Evolutionary conservation across 306 rosid species (phyloP), one percentile per base, ranked within the genome.

Genomic region (Gynostemma pentaphyllum): DNA sequence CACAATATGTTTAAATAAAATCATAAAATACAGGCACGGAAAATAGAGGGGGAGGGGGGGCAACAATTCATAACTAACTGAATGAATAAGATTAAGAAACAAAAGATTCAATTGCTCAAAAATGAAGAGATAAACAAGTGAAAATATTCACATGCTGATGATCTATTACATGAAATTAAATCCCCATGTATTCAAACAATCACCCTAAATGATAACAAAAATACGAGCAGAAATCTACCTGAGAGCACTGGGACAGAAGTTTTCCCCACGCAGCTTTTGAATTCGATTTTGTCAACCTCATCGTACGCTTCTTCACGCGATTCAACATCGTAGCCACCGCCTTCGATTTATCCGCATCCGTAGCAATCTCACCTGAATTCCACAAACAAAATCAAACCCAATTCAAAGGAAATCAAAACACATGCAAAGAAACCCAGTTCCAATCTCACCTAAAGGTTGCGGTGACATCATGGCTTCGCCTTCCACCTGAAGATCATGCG

Each of bases 241-340:
- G 85, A 41, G 95, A 79, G 72, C 52, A 84, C 86, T 92, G 99
- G 56, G 99, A 92, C 67, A 92, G 78, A 60, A 92, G 95, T 72
- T 76, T 89, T 52, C 90, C 99, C 99, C 99, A 92, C 4, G 84
- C 81, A 53, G 53, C 59, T 70, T 83, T 83, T 37, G 77, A 76
- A 64, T 45, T 62, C 1, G 72, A 59, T 54, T 79, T 81, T 0
- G 86, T 47, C 62, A 70, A 41, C 73, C 68, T 91, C 3, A 55
- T 15, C 2, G 79, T 41, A 26, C 87, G 81, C 70, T 81, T 88
- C 84, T 86, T 86, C 0, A 55, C n/a, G 73, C 88, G 77, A 68
- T 69, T 60, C 67, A 62, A 23, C 18, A 68, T 62, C 19, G 64
- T 41, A 16, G 64, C 70, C 36, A 56, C 65, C 47, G 29, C 69